A percentile compares a stretch with the other conserved stretches of the same genome.
phyloP scores from a whole-genome alignment of 371 early-diverging fungal genomes.

The Coemansia sp. region DNA sequence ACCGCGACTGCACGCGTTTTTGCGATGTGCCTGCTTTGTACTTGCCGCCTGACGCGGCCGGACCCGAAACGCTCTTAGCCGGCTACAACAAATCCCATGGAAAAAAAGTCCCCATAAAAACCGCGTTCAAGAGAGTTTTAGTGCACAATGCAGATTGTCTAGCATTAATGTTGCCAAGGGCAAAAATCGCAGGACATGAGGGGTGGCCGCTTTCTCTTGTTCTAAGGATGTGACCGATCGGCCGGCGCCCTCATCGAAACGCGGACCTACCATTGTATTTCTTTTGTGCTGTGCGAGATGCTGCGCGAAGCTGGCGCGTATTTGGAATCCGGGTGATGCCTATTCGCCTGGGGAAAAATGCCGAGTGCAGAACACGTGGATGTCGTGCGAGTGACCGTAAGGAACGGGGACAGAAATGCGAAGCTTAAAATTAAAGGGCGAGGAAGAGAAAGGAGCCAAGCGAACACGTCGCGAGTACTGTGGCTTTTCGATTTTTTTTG shows the following conservation, averaged over 20 bases:
- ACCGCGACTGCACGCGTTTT: slow-evolving; percentile 49
- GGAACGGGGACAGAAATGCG: too few species aligned
- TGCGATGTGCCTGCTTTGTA: slow-evolving; percentile 37
- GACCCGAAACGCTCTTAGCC: slow-evolving; percentile 45
- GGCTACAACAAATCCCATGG: slow-evolving; percentile 19
- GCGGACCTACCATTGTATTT: slow-evolving; percentile 2
- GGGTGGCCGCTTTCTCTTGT: neutral
- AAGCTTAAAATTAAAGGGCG: neutral
- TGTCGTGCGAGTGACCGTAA: too few species aligned
- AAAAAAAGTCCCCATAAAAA: too few species aligned
- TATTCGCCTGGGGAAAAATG: neutral
- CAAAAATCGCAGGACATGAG: neutral
- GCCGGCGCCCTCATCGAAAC: too few species aligned
- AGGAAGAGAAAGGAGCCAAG: neutral
- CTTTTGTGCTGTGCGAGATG: neutral
- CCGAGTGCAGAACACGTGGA: too few species aligned
- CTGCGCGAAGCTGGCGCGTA: neutral
- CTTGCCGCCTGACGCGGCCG: slow-evolving; percentile 44
- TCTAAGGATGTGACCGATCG: too few species aligned
- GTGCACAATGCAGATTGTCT: too few species aligned
- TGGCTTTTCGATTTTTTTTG: neutral
- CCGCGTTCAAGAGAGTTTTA: too few species aligned
- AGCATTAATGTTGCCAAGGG: neutral
- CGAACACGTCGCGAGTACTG: neutral
- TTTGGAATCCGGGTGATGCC: neutral